Evolutionary conservation across 164 flowering plant species (phyloP), one percentile per base, ranked within the genome.

Genomic region (Vitis rotundifolia): DNA sequence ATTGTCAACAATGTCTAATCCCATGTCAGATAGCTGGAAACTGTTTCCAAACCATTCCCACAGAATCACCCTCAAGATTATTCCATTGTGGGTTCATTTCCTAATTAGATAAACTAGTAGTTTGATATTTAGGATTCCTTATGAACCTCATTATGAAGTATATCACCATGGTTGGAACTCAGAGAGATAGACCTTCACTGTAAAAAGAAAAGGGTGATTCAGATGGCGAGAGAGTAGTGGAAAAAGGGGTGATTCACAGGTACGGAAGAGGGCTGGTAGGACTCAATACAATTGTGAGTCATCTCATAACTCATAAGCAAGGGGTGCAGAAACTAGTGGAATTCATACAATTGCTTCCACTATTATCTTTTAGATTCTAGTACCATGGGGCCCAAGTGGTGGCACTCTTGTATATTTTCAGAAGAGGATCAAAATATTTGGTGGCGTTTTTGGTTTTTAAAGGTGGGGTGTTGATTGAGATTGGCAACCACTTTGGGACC

Each of bases 361-460:
- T 18, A 47, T 49, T 8, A 1, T 9, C 11, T 37, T 37, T 3
- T 37, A 37, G 44, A 37, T 37, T 47, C 13, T 16, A 16, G 6
- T 64, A 49, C 8, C 12, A 11, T 14, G 67, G 67, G 67, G 11
- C 55, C 67, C 67, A 49, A 64, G 18, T 63, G 55, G 55, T 64
- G 49, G 54, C 49, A 28, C 12, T 26, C 14, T 29, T 53, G 16
- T 53, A n/a, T 13, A 53, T 13, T 53, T 61, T 22, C 26, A 9
- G 26, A 37, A 59, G 26, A 15, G 12, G 12, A 37, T 61, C 44
- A 16, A 11, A 29, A 29, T 61, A 15, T 37, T 62, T 47, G 65
- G 26, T 62, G 47, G 11, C 52, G 51, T 62, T 47, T 47, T 51
- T 31, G 11, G 44, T 37, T 37, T 37, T n/a, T 61, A 37, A 11